phyloP scores from a whole-genome alignment of 345 rosid species.

The Cardiospermum halicacabum region DNA sequence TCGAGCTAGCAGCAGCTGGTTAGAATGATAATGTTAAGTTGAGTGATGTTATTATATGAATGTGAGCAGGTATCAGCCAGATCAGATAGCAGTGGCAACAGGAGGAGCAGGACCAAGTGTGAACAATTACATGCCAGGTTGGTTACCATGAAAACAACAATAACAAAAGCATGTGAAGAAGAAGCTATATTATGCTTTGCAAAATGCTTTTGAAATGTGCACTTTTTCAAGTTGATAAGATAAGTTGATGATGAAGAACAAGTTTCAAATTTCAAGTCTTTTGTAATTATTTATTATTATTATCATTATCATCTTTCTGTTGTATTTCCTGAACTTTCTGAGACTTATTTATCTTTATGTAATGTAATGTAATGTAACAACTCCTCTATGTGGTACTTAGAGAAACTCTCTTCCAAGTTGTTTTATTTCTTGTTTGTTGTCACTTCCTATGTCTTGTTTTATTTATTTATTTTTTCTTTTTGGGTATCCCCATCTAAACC shows the following conservation, averaged over 20 bases:
- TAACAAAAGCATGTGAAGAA: background rate
- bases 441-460: too few species aligned
- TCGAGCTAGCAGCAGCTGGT: too few species aligned
- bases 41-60: too few species aligned
- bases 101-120: constrained; percentile 79
- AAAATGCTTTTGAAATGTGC: constrained; percentile 14
- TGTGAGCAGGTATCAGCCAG: constrained; percentile 53
- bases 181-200: too few species aligned
- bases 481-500: too few species aligned
- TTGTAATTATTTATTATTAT: background rate
- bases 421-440: too few species aligned
- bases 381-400: too few species aligned
- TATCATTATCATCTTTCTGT: too few species aligned
- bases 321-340: background rate
- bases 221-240: background rate
- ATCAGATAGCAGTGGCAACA: constrained; percentile 45
- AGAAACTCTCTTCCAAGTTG: too few species aligned
- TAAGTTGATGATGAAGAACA: background rate
- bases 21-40: too few species aligned
- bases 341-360: background rate
- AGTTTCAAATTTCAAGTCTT: background rate
- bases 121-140: constrained; percentile 79
- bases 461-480: background rate
- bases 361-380: too few species aligned
- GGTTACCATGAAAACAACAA: constrained; percentile 59